A percentile compares a stretch with the other conserved stretches of the same genome.
Evolutionary conservation across 805 yeast genomes (phyloP).

Genomic region (Candida pseudofarinosa): DNA sequence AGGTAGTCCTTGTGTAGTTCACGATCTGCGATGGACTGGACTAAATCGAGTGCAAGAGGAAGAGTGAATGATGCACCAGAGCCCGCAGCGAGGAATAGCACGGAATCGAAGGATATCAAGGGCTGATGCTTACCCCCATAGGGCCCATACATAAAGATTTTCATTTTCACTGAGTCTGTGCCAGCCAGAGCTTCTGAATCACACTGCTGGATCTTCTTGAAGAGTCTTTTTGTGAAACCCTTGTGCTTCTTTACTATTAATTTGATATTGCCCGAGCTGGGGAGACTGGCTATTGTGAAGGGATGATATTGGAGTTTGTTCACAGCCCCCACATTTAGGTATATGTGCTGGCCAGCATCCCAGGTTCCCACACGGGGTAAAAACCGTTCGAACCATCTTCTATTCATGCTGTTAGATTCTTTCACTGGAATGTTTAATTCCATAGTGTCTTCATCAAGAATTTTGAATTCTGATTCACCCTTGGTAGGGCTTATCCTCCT

Average conservation of each 20-base stretch:
- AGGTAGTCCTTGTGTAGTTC: conserved; percentile 27
- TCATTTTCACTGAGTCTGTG: conserved; percentile 16
- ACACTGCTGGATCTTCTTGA: conserved; percentile 18
- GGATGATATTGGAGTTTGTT: conserved; percentile 42
- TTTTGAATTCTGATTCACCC: conserved; percentile 33
- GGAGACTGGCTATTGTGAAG: conserved; percentile 41
- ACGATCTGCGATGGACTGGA: conserved; percentile 23
- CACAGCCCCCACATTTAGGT: conserved; percentile 37
- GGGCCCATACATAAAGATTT: conserved; percentile 43
- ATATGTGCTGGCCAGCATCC: conserved; percentile 48
- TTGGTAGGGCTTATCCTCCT: conserved; percentile 33
- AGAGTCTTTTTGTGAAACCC: conserved; percentile 41
- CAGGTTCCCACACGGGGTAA: conserved; percentile 39
- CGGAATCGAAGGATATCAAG: conserved; percentile 37
- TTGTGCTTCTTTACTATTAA: conserved; percentile 37
- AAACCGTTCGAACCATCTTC: conserved; percentile 23
- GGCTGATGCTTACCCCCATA: conserved; percentile 42
- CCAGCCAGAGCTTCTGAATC: conserved; percentile 10
- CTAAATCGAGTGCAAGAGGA: conserved; percentile 41
- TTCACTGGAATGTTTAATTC: conserved; percentile 35
- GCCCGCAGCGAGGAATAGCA: conserved; percentile 39
- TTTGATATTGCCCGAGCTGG: conserved; percentile 35
- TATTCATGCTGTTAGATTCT: conserved; percentile 9
- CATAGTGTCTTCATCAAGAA: conserved; percentile 40
- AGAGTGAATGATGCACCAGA: conserved; percentile 45